A percentile compares a stretch with the other conserved stretches of the same genome.
Conservation (phyloP, 495 filamentous ascomycete species). For the Lasiosphaeria ovina region DNA sequence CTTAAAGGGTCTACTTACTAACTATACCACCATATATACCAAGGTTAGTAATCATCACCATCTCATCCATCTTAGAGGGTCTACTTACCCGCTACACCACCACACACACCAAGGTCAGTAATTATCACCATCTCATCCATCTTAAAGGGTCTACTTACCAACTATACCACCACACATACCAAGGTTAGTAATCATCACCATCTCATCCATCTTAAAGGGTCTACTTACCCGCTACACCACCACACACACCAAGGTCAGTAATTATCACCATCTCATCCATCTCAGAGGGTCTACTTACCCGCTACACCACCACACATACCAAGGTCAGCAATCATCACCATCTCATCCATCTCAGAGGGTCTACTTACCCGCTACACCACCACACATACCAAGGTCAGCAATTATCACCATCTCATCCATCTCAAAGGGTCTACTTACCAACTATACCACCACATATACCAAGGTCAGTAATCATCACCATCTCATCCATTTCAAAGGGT, state of each 20-base stretch:
- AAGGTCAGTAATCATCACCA: slow-evolving; percentile 1
- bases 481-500: not conserved
- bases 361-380: not conserved
- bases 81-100: slow-evolving; percentile 1
- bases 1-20: not conserved
- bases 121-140: not conserved
- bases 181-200: not conserved
- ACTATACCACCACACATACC: not conserved
- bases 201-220: not conserved
- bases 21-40: not conserved
- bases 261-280: not conserved
- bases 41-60: not conserved
- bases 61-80: not conserved
- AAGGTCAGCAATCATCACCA: slow-evolving; percentile 1
- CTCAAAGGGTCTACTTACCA: not conserved
- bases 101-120: not conserved
- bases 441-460: not conserved
- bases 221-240: not conserved
- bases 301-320: not conserved
- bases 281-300: not conserved
- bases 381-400: slow-evolving; percentile 1
- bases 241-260: slow-evolving; percentile 1
- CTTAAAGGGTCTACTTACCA: not conserved
- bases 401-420: not conserved
- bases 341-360: not conserved